A percentile compares a stretch with the other conserved stretches of the same genome.
Evolutionary conservation across 306 rosid species (phyloP).

Genomic region (Phaseolus lunatus): DNA sequence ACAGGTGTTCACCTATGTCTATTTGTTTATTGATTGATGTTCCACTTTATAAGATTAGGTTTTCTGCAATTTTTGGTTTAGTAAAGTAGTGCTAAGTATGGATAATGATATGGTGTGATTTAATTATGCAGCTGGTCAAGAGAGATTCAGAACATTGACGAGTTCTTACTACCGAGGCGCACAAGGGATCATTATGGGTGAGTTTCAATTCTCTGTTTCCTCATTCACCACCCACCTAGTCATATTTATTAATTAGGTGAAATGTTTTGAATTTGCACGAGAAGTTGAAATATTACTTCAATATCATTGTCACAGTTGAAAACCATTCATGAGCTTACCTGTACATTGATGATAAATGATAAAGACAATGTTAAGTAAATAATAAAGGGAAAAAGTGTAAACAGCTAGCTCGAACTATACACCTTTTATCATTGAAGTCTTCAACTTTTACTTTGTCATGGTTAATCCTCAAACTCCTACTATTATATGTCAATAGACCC

Average conservation of each 20-base stretch:
- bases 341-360: too few relatives aligned
- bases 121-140: conserved; percentile 88
- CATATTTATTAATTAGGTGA: neutral
- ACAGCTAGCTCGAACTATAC: too few relatives aligned
- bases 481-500: neutral
- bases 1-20: conserved; percentile 59
- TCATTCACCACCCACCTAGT: neutral
- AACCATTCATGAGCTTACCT: too few relatives aligned
- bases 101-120: conserved; percentile 20
- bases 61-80: neutral
- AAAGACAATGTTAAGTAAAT: too few relatives aligned
- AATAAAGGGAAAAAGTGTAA: too few relatives aligned
- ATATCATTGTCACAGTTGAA: too few relatives aligned
- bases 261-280: neutral
- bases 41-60: neutral
- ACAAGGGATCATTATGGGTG: conserved; percentile 94
- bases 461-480: neutral
- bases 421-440: too few relatives aligned
- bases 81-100: neutral
- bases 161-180: conserved; percentile 98
- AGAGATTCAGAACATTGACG: conserved; percentile 94
- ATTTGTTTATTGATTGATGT: conserved; percentile 13
- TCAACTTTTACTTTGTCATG: neutral
- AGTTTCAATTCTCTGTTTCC: conserved; percentile 41
- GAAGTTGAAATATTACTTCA: neutral